Evolutionary conservation across 768 basidiomycete genomes (phyloP).

Genomic region (Hygrophoropsis aurantiaca): DNA sequence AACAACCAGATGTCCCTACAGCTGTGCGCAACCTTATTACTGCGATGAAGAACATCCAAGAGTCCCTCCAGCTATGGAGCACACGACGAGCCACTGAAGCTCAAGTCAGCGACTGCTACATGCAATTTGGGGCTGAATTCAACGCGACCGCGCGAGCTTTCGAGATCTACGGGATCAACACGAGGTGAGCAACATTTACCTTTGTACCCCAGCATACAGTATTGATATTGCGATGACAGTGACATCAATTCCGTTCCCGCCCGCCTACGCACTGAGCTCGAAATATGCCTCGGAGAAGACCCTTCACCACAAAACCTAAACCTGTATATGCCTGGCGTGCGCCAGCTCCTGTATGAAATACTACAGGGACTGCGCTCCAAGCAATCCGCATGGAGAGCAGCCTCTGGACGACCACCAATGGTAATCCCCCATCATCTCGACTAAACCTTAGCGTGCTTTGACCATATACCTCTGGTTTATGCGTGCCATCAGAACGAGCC

Average conservation of each 20-base stretch:
- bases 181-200: slow-evolving; percentile 54
- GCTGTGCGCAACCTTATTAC: slow-evolving; percentile 70
- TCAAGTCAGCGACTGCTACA: slow-evolving; percentile 87
- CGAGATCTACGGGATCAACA: slow-evolving; percentile 66
- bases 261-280: slow-evolving; percentile 38
- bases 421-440: slow-evolving; percentile 4
- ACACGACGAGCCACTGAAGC: slow-evolving; percentile 53
- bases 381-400: slow-evolving; percentile 37
- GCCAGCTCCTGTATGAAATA: slow-evolving; percentile 34
- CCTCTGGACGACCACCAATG: slow-evolving; percentile 12
- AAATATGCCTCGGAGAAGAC: slow-evolving; percentile 44
- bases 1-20: slow-evolving; percentile 47
- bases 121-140: slow-evolving; percentile 87
- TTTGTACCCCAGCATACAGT: not conserved
- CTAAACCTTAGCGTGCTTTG: not conserved
- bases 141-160: slow-evolving; percentile 79
- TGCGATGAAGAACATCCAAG: slow-evolving; percentile 82
- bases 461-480: not conserved
- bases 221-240: slow-evolving; percentile 20
- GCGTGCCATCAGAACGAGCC: too few relatives aligned
- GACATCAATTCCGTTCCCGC: slow-evolving; percentile 40
- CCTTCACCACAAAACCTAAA: slow-evolving; percentile 34
- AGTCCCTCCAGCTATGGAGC: slow-evolving; percentile 71
- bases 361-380: slow-evolving; percentile 42
- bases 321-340: slow-evolving; percentile 38